A percentile compares a stretch with the other conserved stretches of the same genome.
Conservation (phyloP, 495 filamentous ascomycete genomes). For the Lophiotrema nucula region DNA sequence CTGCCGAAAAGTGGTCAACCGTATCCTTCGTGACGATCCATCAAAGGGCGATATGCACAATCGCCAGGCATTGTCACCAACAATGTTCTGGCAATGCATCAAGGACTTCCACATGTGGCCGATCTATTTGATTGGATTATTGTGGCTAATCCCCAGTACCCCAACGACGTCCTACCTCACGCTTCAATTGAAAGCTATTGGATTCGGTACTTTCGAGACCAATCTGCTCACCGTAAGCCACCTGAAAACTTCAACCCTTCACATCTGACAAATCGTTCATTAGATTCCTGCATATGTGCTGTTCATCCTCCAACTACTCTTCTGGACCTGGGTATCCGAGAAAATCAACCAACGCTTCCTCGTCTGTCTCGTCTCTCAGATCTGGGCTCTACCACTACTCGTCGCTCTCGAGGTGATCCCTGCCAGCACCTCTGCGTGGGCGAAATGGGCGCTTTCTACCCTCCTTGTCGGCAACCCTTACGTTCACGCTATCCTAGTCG, state of each 20-base stretch:
- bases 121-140: conserved; percentile 39
- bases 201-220: conserved; percentile 33
- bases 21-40: conserved; percentile 38
- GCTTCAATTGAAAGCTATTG: conserved; percentile 21
- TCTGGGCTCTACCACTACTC: conserved; percentile 60
- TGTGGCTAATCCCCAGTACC: conserved; percentile 33
- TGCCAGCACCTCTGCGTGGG: conserved; percentile 14
- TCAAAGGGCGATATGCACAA: conserved; percentile 40
- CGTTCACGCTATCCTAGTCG: conserved; percentile 33
- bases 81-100: conserved; percentile 27
- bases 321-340: conserved; percentile 60
- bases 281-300: conserved; percentile 39
- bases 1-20: conserved; percentile 39
- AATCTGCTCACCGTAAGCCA: conserved; percentile 34
- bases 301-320: conserved; percentile 50
- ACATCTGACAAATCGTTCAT: neutral
- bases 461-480: conserved; percentile 35
- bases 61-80: conserved; percentile 29
- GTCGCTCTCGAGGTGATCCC: conserved; percentile 52
- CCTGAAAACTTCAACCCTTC: neutral
- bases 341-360: conserved; percentile 56
- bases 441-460: conserved; percentile 17
- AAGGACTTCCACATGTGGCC: conserved; percentile 42
- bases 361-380: conserved; percentile 49
- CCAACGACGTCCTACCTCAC: conserved; percentile 32